Base-by-base conservation (phyloP, 164 flowering plant species). In the Pachysandra terminalis region DNA sequence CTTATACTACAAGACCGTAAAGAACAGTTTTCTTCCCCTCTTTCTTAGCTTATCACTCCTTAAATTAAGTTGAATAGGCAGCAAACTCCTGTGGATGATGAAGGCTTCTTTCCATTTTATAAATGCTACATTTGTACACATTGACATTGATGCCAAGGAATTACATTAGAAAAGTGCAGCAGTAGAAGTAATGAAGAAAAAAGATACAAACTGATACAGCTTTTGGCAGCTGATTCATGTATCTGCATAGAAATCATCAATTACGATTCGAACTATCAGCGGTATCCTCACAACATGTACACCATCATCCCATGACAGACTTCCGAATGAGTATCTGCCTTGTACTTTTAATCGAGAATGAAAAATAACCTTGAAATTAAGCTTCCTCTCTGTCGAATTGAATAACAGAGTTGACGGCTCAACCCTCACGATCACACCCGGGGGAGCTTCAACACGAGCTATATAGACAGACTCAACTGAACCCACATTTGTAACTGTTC, bases 401-500 rank as follows among this genome's bases (percentile, higher is more conserved):
- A 87, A 87, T 7, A 67, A 53, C 76, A 87, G 72, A 62, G 73
- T 48, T 0, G 68, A 25, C 7, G 93, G 93, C 55, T 72, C 63
- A 9, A 88, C 88, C 12, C 32, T 60, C 32, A 86, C 82, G 13
- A 19, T 22, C 25, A 76, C 74, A 1, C 88, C 88, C 0, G 81
- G 68, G 0, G 90, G 94, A 45, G 84, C 66, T 58, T 80, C 49
- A 71, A 86, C 73, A 0, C 59, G 71, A 37, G 79, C 88, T 48
- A 32, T 57, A 64, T 85, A 86, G 6, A 78, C 59, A 26, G 89
- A 83, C 0, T 68, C 45, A 7, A 51, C 70, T 0, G 79, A 84
- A 53, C 90, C 89, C 2, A 85, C 93, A 63, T 86, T 88, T 45
- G 87, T 86, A 4, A 84, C 89, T 0, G 72, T 79, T 77, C 88